Conservation (phyloP, 2,329 filamentous ascomycete genomes). For the Penicillium crustosum region DNA sequence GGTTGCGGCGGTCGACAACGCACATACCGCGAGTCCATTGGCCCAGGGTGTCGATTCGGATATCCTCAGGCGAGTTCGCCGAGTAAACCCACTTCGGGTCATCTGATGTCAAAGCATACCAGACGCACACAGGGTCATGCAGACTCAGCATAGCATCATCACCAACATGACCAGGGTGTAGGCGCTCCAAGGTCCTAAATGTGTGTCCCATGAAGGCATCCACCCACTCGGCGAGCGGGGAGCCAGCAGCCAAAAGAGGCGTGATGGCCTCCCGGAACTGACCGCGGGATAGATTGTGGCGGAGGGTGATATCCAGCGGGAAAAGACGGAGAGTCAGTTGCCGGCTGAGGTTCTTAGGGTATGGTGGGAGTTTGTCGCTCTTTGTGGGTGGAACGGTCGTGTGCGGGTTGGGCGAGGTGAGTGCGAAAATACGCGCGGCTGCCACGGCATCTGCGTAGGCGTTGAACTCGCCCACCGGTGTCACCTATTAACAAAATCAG, state of each 20-base stretch:
- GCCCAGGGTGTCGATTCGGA: conserved; percentile 82
- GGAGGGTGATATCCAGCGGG: conserved; percentile 74
- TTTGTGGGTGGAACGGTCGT: conserved; percentile 74
- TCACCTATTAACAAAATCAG: conserved; percentile 42
- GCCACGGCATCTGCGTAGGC: conserved; percentile 83
- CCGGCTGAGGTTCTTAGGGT: conserved; percentile 64
- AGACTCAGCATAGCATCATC: conserved; percentile 60
- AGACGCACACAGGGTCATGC: conserved; percentile 76
- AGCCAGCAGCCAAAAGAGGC: conserved; percentile 59
- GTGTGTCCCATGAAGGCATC: conserved; percentile 69
- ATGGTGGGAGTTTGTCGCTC: conserved; percentile 53
- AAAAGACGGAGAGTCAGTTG: conserved; percentile 68
- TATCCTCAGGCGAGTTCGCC: conserved; percentile 66
- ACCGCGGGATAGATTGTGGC: conserved; percentile 64
- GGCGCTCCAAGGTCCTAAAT: conserved; percentile 65
- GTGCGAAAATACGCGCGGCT: conserved; percentile 71
- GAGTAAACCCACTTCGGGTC: conserved; percentile 45
- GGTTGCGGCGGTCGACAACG: conserved; percentile 70
- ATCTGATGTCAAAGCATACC: conserved; percentile 66
- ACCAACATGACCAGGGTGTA: conserved; percentile 57
- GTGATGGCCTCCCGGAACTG: conserved; percentile 59
- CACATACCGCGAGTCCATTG: conserved; percentile 97
- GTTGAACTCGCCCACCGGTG: conserved; percentile 91
- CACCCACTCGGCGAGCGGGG: conserved; percentile 73
- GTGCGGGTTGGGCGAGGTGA: conserved; percentile 70